Evolutionary conservation across 148 eudicot genomes (phyloP).

Genomic region (Camellia lanceoleosa): DNA sequence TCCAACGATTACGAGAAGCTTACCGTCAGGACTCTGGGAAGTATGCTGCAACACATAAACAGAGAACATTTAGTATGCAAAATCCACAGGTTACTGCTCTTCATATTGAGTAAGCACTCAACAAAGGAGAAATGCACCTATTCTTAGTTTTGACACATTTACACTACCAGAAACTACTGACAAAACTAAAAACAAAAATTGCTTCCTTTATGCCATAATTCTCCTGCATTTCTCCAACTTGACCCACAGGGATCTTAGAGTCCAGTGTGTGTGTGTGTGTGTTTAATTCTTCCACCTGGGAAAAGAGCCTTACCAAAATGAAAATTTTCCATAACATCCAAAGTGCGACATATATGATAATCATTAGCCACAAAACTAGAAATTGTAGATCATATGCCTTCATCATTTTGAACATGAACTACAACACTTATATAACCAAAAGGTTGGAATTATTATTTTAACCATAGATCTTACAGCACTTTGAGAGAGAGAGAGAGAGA

Average conservation of each 20-base stretch:
- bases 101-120: background rate
- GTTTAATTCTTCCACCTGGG: background rate
- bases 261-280: background rate
- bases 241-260: no score
- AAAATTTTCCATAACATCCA: no score
- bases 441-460: background rate
- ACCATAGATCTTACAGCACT: background rate
- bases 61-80: conserved; percentile 16
- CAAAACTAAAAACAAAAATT: no score
- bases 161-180: no score
- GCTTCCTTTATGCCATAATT: no score
- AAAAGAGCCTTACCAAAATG: background rate
- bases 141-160: no score
- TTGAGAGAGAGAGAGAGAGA: background rate
- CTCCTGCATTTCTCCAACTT: no score
- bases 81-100: conserved; percentile 6
- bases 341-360: no score
- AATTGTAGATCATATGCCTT: background rate
- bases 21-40: conserved; percentile 70
- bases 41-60: conserved; percentile 48
- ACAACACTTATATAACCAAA: background rate
- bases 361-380: no score
- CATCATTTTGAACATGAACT: background rate
- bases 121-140: background rate
- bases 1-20: conserved; percentile 62